Conservation (phyloP, 495 filamentous ascomycete species). For the Thozetella sp. region DNA sequence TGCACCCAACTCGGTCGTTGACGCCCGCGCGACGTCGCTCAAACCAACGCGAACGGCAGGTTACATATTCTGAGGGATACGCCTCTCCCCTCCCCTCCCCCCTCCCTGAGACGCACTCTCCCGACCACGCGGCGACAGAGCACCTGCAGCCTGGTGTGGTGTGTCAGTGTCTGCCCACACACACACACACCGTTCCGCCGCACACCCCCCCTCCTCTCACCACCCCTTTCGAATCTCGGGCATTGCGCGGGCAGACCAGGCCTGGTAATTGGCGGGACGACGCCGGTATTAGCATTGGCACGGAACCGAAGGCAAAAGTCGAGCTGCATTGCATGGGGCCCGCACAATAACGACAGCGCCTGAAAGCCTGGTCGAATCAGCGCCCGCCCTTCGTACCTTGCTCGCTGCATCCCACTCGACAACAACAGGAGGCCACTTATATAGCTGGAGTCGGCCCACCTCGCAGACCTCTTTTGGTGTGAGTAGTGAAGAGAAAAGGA, state of each 20-base stretch:
- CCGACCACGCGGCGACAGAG: slow-evolving; percentile 26
- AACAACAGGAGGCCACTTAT: not conserved
- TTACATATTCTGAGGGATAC: slow-evolving; percentile 17
- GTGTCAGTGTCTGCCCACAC: no score
- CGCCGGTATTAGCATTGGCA: slow-evolving; percentile 18
- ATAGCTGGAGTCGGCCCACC: not conserved
- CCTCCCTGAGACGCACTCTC: slow-evolving; percentile 25
- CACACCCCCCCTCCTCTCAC: no score
- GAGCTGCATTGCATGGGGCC: slow-evolving; percentile 19
- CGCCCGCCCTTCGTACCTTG: not conserved
- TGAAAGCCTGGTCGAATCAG: slow-evolving; percentile 21
- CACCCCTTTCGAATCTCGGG: slow-evolving; percentile 15
- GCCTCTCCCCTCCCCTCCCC: no score
- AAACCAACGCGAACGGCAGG: slow-evolving; percentile 12
- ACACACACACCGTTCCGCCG: no score
- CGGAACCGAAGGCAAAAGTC: slow-evolving; percentile 16
- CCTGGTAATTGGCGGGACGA: slow-evolving; percentile 20
- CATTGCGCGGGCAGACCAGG: slow-evolving; percentile 1
- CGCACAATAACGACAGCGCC: slow-evolving; percentile 19
- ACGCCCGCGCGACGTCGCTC: no score
- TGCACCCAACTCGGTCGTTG: no score
- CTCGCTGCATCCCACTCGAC: slow-evolving; percentile 18
- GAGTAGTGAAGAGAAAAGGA: no score
- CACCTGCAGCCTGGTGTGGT: slow-evolving; percentile 9
- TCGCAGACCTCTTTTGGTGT: not conserved